A percentile compares a stretch with the other conserved stretches of the same genome.
These are phyloP conservation scores for Kwoniella sp. DNA, from an alignment of 768 basidiomycete genomes.

Conservation along the genomic window DNA sequence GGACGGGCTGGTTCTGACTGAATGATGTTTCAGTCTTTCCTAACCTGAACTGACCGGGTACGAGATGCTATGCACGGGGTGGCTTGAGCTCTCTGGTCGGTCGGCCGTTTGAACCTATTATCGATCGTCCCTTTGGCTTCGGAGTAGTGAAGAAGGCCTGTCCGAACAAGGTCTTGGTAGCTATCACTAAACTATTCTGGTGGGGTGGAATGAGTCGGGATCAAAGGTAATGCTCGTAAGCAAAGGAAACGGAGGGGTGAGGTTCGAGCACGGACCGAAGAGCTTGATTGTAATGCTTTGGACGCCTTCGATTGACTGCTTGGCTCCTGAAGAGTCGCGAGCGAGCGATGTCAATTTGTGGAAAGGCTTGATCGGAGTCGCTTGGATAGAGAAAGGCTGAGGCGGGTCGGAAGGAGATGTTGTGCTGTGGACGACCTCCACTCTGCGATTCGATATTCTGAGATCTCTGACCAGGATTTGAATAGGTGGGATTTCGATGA, in stretches of 20 bases:
- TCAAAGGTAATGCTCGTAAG: background rate
- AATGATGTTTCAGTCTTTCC: background rate
- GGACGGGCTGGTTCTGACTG: background rate
- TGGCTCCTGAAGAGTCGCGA: too few relatives aligned
- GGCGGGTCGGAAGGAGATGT: too few relatives aligned
- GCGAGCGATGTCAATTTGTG: too few relatives aligned
- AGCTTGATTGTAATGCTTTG: background rate
- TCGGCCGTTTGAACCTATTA: background rate
- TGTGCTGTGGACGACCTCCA: background rate
- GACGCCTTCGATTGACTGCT: conserved; percentile 1
- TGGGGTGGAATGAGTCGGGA: too few relatives aligned
- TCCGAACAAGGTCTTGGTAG: background rate
- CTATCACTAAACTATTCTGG: background rate
- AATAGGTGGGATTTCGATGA: background rate
- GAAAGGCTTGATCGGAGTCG: too few relatives aligned
- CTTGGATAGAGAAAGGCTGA: too few relatives aligned
- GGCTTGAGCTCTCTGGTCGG: background rate
- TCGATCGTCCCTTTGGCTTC: background rate
- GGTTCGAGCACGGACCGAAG: background rate
- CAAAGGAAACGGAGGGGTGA: background rate
- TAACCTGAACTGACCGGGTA: background rate
- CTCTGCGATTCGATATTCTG: background rate
- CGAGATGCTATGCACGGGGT: background rate
- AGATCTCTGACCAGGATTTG: background rate
- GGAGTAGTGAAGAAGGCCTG: background rate